phyloP scores from a whole-genome alignment of 495 filamentous ascomycete genomes.

The Penicillium herquei region DNA sequence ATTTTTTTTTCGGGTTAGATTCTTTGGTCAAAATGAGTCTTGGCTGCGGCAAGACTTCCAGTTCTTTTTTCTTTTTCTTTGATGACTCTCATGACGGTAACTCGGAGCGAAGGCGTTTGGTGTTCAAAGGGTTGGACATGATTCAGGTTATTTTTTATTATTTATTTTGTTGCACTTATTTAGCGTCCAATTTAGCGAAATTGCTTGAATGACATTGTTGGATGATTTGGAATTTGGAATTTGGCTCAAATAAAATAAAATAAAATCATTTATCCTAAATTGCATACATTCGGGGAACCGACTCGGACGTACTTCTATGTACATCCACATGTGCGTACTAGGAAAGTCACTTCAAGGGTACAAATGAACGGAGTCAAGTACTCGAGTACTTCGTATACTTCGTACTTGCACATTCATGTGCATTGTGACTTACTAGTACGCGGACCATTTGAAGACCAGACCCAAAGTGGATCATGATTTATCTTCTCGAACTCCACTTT shows the following conservation, averaged over 20 bases:
- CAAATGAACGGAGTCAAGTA: no score
- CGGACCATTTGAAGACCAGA: no score
- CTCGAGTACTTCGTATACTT: not conserved
- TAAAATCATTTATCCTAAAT: no score
- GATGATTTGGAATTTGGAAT: not conserved
- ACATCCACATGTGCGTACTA: no score
- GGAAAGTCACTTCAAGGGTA: no score
- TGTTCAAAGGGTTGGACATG: not conserved
- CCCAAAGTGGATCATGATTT: no score
- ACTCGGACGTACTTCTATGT: no score
- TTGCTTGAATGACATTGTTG: not conserved
- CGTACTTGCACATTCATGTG: no score
- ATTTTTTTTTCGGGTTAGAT: not conserved
- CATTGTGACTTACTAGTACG: no score
- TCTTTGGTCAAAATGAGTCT: not conserved
- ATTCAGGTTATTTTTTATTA: not conserved
- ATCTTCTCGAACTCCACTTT: no score
- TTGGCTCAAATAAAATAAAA: no score
- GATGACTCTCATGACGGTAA: constrained; percentile 3
- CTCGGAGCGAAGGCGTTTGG: constrained; percentile 9
- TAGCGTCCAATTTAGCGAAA: not conserved
- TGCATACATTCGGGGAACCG: no score
- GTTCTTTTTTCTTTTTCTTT: not conserved
- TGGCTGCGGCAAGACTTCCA: not conserved
- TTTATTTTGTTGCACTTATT: not conserved